Conservation (phyloP, 1,284 basidiomycete genomes). For the Trametes hirsuta region DNA sequence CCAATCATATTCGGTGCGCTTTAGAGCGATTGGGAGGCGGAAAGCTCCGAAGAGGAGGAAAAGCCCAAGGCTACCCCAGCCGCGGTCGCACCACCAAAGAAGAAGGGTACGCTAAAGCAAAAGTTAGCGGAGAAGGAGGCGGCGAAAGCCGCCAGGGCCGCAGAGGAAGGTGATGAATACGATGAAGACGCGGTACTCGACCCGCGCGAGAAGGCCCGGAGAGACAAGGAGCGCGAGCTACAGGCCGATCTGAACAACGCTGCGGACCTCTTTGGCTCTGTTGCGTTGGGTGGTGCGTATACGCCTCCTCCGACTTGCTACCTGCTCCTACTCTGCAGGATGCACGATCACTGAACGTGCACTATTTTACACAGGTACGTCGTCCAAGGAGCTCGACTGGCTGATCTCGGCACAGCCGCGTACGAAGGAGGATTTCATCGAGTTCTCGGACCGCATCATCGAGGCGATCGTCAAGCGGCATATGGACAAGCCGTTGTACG, state of each 20-base stretch:
- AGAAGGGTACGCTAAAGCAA: constrained; percentile 88
- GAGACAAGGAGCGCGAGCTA: constrained; percentile 80
- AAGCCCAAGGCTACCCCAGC: constrained; percentile 44
- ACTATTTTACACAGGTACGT: constrained; percentile 49
- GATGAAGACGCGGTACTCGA: constrained; percentile 82
- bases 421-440: constrained; percentile 84
- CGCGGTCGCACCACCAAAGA: constrained; percentile 72
- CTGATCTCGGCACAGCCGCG: constrained; percentile 76
- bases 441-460: constrained; percentile 73
- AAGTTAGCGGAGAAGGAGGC: constrained; percentile 92
- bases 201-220: constrained; percentile 74
- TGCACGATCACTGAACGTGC: background rate
- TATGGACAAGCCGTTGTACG: constrained; percentile 79
- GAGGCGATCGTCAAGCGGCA: constrained; percentile 77
- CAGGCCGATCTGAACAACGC: constrained; percentile 86
- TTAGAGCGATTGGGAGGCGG: constrained; percentile 93
- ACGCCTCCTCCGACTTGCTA: background rate
- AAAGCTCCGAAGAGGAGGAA: constrained; percentile 66
- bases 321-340: no score
- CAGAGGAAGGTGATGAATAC: constrained; percentile 53
- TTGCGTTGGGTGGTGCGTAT: constrained; percentile 63
- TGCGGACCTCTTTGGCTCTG: constrained; percentile 76
- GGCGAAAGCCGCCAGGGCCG: constrained; percentile 52
- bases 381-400: constrained; percentile 68
- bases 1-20: constrained; percentile 13